Evolutionary conservation across 768 basidiomycete species (phyloP).

Genomic region (Lactifluus rugatus): DNA sequence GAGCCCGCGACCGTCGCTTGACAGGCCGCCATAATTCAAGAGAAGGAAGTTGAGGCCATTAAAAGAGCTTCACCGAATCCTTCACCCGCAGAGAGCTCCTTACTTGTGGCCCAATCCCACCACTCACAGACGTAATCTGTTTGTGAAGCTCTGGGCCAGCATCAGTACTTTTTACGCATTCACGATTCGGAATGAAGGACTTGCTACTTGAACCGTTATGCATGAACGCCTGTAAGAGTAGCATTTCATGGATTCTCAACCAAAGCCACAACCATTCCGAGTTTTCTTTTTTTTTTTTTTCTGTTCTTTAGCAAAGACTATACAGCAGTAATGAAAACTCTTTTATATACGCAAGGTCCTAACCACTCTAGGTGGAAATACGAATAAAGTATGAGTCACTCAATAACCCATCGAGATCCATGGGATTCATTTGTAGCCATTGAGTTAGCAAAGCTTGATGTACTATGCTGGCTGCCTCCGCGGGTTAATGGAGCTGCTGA

Average conservation of each 20-base stretch:
- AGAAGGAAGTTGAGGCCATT: slow-evolving; percentile 52
- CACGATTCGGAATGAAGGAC: not conserved
- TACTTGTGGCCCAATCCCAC: not conserved
- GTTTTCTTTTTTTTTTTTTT: not conserved
- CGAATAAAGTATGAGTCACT: slow-evolving; percentile 28
- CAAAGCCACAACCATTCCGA: not conserved
- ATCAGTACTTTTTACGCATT: not conserved
- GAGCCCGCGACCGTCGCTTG: slow-evolving; percentile 45
- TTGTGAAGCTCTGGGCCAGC: not conserved
- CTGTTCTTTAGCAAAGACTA: not conserved
- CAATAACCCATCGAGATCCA: slow-evolving; percentile 46
- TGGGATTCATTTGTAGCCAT: slow-evolving; percentile 17
- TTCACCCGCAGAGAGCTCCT: slow-evolving; percentile 30
- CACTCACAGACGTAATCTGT: not conserved
- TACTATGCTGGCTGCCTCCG: slow-evolving; percentile 34
- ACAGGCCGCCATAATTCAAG: slow-evolving; percentile 46
- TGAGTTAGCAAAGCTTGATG: slow-evolving; percentile 28
- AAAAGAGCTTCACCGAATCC: slow-evolving; percentile 41
- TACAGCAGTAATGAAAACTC: not conserved
- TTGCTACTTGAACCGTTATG: not conserved
- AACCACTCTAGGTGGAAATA: not conserved
- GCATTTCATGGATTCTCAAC: not conserved
- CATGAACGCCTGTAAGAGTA: not conserved
- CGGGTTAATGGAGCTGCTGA: slow-evolving; percentile 22
- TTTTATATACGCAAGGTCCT: not conserved